Base-by-base conservation (phyloP, 768 basidiomycete genomes). In the Boletus rex-veris region DNA sequence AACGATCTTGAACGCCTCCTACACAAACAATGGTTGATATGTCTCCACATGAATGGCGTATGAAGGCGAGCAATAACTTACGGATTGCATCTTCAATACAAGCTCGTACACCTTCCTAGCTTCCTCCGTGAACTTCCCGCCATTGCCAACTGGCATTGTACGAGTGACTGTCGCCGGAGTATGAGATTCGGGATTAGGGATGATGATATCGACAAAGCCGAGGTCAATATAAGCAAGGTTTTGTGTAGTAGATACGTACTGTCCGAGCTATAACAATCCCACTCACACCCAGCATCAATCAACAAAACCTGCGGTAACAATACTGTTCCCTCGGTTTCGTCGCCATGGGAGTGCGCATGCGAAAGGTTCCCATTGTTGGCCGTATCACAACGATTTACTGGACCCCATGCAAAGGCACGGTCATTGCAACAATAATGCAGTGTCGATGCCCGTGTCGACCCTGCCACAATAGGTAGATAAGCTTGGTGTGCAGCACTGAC, bases 381-480 rank as follows among this genome's bases (percentile, higher is more conserved):
- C 49, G 81, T 80, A 57, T 85, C 83, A 55, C 79, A 75, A 2
- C 75, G 68, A 3, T 74, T 65, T 18, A 88, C 73, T 7, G 91
- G 91, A 3, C 90, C 89, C 90, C 90, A 92, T 1, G 88, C 85
- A 64, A 92, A 91, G 43, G 84, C 86, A 53, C 80, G 81, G 66
- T 94, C 90, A 64, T 96, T 97, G 74, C 92, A 94, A 63, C 93
- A 93, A 71, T 98, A 98, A 65, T 98, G 95, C 5, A 98, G 75
- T 0, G 92, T 97, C 1, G 92, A 86, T 4, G 94, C 93, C 18
- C 92, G 81, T 3, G 82, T 83, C 0, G 92, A 88, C 0, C 88
- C 86, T 1, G 96, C 96, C 3, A 94, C 90, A 49, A 97, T 97
- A 2, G 96, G 94, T 7, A 90, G 77, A 70, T 98, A 98, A 0